Base-by-base conservation (phyloP, 352 stramenopile genomes). In the Globisporangium solare region DNA sequence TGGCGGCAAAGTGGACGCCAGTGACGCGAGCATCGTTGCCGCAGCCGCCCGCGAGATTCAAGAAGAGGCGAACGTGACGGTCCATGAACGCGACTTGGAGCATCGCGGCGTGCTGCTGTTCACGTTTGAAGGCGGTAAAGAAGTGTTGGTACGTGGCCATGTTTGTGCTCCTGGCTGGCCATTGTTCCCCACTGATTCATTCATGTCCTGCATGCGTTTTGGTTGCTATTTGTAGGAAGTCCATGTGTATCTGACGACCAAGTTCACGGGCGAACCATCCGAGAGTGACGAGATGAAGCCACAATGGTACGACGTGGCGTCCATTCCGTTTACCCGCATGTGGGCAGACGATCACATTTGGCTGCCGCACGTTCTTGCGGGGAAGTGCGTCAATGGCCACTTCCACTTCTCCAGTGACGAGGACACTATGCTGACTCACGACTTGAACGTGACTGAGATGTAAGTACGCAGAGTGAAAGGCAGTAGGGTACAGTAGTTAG, bases 271-370 rank as follows among this genome's bases (percentile, higher is more conserved):
- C 17, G 70, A 89, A 47, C 79, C 84, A 0, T 78, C 64, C 5
- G 89, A 97, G 68, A 91, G 79, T 50, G 84, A 97, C 6, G 89
- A 97, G 67, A 97, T 97, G 89, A 68, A 54, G 54, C 87, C 89
- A 27, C 52, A 83, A 47, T 97, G 89, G 89, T 96, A 76, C 65
- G 54, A 69, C 45, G 46, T 67, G 7, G 61, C 64, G 35, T 59
- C 61, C 12, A 81, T 97, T 46, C 89, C 89, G n/a, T 92, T 79
- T 52, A 58, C 75, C 3, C 64, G 62, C n/a, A 97, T 97, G 88
- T 97, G 88, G 88, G 64, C 81, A 2, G 87, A 96, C 64, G 87
- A 97, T 60, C 51, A 42, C 47, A 60, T 90, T 46, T 97, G 88
- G 88, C 61, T 95, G 41, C 86, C 85, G 21, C 74, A 85, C 18